Conservation (phyloP, 2,329 filamentous ascomycete species). For the Botrytis tulipae region DNA sequence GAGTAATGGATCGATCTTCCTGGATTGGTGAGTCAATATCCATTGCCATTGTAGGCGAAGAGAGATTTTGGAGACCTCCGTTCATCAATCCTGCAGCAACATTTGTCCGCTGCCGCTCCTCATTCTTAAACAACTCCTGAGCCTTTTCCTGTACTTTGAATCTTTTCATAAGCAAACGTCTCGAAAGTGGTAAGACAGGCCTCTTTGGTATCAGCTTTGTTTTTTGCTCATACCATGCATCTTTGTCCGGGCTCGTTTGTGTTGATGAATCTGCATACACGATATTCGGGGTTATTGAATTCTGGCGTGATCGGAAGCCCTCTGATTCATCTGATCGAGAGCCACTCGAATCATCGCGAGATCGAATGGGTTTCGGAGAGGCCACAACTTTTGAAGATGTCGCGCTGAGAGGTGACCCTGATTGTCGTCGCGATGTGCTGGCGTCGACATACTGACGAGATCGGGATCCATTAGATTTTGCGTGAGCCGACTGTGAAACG, state of each 20-base stretch:
- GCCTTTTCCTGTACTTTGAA: slow-evolving; percentile 29
- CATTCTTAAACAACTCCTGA: slow-evolving; percentile 2
- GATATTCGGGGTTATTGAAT: slow-evolving; percentile 27
- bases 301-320: slow-evolving; percentile 29
- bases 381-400: slow-evolving; percentile 33
- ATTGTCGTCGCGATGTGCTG: slow-evolving; percentile 36
- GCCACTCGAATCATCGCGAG: slow-evolving; percentile 24
- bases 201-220: slow-evolving; percentile 27
- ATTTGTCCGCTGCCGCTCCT: slow-evolving; percentile 22
- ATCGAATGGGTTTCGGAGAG: slow-evolving; percentile 26
- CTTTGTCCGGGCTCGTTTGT: slow-evolving; percentile 37
- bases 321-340: slow-evolving; percentile 23
- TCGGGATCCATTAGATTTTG: slow-evolving; percentile 28
- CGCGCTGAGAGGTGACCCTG: slow-evolving; percentile 35
- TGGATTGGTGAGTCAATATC: slow-evolving; percentile 29
- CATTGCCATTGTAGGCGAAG: slow-evolving; percentile 30
- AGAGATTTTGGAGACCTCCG: slow-evolving; percentile 23
- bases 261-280: slow-evolving; percentile 35
- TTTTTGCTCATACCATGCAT: slow-evolving; percentile 37
- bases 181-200: slow-evolving; percentile 34
- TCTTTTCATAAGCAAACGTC: slow-evolving; percentile 37
- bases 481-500: slow-evolving; percentile 28
- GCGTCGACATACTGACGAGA: slow-evolving; percentile 36
- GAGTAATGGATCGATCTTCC: slow-evolving; percentile 24
- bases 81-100: slow-evolving; percentile 13